These are phyloP conservation scores for Globisporangium splendens DNA, from an alignment of 352 stramenopile species.

Conservation along the genomic window DNA sequence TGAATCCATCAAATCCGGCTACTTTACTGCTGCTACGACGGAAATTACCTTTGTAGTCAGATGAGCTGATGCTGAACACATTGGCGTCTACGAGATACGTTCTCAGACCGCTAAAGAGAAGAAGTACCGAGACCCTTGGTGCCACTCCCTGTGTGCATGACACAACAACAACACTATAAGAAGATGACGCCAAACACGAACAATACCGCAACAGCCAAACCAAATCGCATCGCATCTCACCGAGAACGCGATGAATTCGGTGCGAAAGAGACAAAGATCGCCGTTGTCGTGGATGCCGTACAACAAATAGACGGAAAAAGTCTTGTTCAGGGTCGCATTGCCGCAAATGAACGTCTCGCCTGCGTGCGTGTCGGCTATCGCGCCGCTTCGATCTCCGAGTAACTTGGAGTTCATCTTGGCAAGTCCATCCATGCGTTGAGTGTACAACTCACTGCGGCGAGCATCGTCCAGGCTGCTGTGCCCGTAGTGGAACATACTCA, in stretches of 20 bases:
- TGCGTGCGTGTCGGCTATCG: constrained; percentile 52
- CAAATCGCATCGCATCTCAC: constrained; percentile 24
- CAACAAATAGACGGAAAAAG: constrained; percentile 62
- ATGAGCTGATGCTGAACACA: constrained; percentile 54
- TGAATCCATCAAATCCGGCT: neutral
- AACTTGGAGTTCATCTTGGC: constrained; percentile 64
- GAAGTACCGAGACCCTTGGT: constrained; percentile 51
- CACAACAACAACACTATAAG: neutral
- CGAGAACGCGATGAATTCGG: constrained; percentile 65
- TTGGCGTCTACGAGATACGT: constrained; percentile 44
- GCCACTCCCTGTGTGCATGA: constrained; percentile 40
- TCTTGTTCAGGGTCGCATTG: constrained; percentile 53
- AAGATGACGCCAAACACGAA: neutral
- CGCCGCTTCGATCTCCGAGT: constrained; percentile 46
- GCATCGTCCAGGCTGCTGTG: constrained; percentile 55
- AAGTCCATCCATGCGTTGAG: constrained; percentile 61
- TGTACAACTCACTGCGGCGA: constrained; percentile 46
- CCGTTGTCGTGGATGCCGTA: constrained; percentile 66
- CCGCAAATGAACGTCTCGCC: constrained; percentile 67
- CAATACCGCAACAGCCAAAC: neutral
- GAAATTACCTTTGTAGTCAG: constrained; percentile 60
- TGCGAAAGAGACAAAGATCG: constrained; percentile 68
- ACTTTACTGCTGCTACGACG: neutral
- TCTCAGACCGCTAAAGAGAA: constrained; percentile 42
- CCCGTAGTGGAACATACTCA: constrained; percentile 74